Conservation (phyloP, 495 filamentous ascomycete genomes). For the Acidomyces sp. region DNA sequence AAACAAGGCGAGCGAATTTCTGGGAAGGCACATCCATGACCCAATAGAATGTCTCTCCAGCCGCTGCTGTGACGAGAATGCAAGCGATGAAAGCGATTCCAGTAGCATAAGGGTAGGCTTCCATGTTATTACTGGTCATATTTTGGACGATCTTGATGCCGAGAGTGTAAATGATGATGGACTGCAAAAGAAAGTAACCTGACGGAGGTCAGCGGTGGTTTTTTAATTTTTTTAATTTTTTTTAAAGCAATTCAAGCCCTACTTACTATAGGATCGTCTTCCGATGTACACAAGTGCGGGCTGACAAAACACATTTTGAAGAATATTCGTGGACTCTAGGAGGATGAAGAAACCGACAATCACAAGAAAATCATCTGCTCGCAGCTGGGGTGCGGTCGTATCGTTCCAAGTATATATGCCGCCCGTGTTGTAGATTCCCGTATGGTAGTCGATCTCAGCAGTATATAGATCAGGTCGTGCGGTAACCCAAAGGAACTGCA, state of each 20-base stretch:
- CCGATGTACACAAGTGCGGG: constrained; percentile 21
- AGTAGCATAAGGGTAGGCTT: neutral
- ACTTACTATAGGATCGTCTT: constrained; percentile 26
- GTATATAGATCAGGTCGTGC: constrained; percentile 22
- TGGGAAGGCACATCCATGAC: constrained; percentile 16
- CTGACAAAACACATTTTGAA: constrained; percentile 22
- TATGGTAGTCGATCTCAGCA: constrained; percentile 26
- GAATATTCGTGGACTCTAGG: constrained; percentile 23
- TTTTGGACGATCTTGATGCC: constrained; percentile 24
- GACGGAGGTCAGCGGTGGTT: neutral
- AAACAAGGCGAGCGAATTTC: constrained; percentile 4
- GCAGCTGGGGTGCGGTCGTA: constrained; percentile 20
- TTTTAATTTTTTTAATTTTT: no score
- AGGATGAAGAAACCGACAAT: constrained; percentile 26
- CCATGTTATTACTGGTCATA: constrained; percentile 5
- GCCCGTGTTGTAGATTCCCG: constrained; percentile 25
- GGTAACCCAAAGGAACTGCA: constrained; percentile 29
- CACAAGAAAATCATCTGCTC: constrained; percentile 29
- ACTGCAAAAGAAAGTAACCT: constrained; percentile 25
- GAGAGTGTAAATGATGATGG: constrained; percentile 25
- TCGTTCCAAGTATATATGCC: constrained; percentile 19
- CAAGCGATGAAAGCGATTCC: constrained; percentile 16
- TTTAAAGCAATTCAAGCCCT: no score
- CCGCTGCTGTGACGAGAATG: constrained; percentile 9
- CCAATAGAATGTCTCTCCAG: constrained; percentile 22